A percentile compares a stretch with the other conserved stretches of the same genome.
Conservation (phyloP, 371 early-diverging fungal genomes). For the Zopfochytrium polystomum region DNA sequence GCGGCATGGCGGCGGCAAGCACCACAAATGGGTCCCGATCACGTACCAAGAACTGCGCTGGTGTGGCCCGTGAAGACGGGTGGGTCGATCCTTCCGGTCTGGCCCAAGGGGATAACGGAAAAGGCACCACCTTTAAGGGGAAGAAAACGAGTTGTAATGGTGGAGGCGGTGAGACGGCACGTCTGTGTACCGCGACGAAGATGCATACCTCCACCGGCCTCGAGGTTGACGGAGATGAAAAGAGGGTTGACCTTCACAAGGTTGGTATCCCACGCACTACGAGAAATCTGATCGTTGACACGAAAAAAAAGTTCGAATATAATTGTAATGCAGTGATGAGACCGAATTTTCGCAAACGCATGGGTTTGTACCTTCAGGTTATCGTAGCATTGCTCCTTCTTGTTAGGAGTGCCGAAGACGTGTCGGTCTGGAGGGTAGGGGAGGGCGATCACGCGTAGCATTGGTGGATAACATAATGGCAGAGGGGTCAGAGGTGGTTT, state of each 20-base stretch:
- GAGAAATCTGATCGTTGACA: slow-evolving; percentile 53
- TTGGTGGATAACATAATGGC: too few relatives aligned
- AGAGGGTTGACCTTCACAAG: slow-evolving; percentile 90
- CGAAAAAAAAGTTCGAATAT: background rate
- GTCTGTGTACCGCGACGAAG: too few relatives aligned
- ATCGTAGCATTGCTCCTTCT: slow-evolving; percentile 90
- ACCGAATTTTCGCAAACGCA: too few relatives aligned
- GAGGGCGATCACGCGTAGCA: background rate
- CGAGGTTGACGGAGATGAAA: slow-evolving; percentile 93
- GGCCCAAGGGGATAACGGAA: slow-evolving; percentile 81
- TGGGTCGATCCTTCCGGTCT: slow-evolving; percentile 80
- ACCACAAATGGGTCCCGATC: too few relatives aligned
- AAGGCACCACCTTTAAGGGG: slow-evolving; percentile 79
- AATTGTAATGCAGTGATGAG: too few relatives aligned
- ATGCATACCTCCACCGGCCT: slow-evolving; percentile 80
- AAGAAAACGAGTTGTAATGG: too few relatives aligned
- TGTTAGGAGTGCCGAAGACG: slow-evolving; percentile 88
- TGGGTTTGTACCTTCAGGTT: slow-evolving; percentile 66
- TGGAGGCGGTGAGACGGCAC: background rate
- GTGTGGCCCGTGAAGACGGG: slow-evolving; percentile 91
- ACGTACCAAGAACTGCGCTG: slow-evolving; percentile 66
- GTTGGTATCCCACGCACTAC: slow-evolving; percentile 96
- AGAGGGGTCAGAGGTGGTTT: background rate
- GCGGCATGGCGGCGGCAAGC: background rate
- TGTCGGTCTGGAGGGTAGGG: slow-evolving; percentile 60